Base-by-base conservation (phyloP, 2,329 filamentous ascomycete genomes). In the Neonectria sp. region DNA sequence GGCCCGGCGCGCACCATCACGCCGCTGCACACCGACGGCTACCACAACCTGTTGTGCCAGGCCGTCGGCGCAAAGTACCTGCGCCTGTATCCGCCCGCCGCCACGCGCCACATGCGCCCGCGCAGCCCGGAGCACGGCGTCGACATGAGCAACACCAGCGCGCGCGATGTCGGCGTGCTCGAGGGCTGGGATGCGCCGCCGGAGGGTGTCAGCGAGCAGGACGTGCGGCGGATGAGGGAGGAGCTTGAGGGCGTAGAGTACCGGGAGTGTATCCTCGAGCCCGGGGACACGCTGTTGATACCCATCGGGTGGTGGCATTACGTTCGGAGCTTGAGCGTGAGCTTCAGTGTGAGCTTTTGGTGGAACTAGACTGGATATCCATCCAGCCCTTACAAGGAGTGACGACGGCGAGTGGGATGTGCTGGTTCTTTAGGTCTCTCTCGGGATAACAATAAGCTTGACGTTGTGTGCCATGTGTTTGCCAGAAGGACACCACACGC, bases 241-340 rank as follows among this genome's bases (percentile, higher is more conserved):
- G 81, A 81, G 0, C 93, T 97, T 70, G 79, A 79, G 55, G 79
- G 85, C 0, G 85, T 93, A 2, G 83, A 87, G 60, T 95, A 92
- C 77, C 82, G 93, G 37, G 96, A 99, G 76, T 91, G 91, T 63
- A 87, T 98, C 2, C 82, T 99, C 6, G 89, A 87, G 33, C 92
- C 93, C 1, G 96, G 95, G 0, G 95, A 99, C 60, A 92, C 91
- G 70, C 79, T 99, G 60, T 96, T 97, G 78, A 93, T 99, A 60
- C 96, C 96, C 0, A 87, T 94, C 6, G 96, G 95, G 0, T 99
- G 96, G 95, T 99, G 96, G 96, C 96, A 99, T 84, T 98, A 98
- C 80, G 93, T 98, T 4, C 87, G 93, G 67, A 94, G 94, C 56
- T 78, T 98, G 75, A 94, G 90, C 63, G 89, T 93, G 24, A 97